A percentile compares a stretch with the other conserved stretches of the same genome.
Conservation (phyloP, 345 rosid species). For the thale cress (Arabidopsis thaliana) region DNA sequence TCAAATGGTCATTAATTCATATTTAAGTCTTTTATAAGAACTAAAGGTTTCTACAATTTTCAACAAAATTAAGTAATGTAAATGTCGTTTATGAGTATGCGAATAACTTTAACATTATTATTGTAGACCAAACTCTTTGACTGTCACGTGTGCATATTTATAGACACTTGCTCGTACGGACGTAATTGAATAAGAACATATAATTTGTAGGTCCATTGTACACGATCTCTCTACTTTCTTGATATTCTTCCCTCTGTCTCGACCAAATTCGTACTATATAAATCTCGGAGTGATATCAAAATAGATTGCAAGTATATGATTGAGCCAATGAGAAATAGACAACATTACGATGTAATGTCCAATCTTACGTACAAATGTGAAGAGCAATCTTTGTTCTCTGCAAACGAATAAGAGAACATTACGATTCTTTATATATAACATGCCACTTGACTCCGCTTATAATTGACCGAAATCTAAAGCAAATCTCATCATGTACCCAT, state of each 20-base stretch:
- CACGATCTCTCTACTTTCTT: background rate
- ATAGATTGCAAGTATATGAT: constrained; percentile 19
- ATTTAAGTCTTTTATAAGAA: background rate
- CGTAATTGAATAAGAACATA: background rate
- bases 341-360: constrained; percentile 16
- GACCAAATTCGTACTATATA: constrained; percentile 10
- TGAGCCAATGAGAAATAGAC: constrained; percentile 38
- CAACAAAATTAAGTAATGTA: background rate
- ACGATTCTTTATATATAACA: constrained; percentile 12
- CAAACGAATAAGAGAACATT: background rate
- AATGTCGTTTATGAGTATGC: background rate
- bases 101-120: background rate
- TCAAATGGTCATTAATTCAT: background rate
- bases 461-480: constrained; percentile 23
- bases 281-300: constrained; percentile 26
- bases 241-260: constrained; percentile 7
- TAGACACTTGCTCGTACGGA: background rate
- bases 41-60: background rate
- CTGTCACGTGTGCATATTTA: background rate
- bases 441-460: constrained; percentile 17
- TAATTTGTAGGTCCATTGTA: background rate
- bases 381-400: constrained; percentile 22
- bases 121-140: background rate
- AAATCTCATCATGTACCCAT: constrained; percentile 17
- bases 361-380: constrained; percentile 9